Evolutionary conservation across 2,329 filamentous ascomycete genomes (phyloP).

Genomic region (Fonsecaea erecta): DNA sequence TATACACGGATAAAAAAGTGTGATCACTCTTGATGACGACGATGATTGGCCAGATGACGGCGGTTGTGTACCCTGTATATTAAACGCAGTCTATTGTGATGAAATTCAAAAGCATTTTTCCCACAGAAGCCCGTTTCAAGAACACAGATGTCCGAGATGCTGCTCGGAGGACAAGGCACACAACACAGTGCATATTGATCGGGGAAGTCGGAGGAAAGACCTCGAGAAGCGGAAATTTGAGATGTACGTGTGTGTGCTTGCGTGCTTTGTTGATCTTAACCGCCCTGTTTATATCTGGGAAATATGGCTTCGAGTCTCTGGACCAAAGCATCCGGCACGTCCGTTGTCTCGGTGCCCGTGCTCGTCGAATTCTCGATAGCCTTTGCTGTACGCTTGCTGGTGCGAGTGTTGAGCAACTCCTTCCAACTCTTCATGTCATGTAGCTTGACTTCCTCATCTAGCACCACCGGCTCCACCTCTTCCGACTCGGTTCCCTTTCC

Average conservation of each 20-base stretch:
- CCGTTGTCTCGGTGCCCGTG: not conserved
- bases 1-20: too few relatives aligned
- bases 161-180: too few relatives aligned
- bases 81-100: too few relatives aligned
- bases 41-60: too few relatives aligned
- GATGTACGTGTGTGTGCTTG: not conserved
- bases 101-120: too few relatives aligned
- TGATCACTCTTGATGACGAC: too few relatives aligned
- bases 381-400: not conserved
- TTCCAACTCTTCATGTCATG: conserved; percentile 18
- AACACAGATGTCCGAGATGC: too few relatives aligned
- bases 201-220: too few relatives aligned
- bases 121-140: too few relatives aligned
- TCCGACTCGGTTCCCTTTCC: not conserved
- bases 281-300: conserved; percentile 2
- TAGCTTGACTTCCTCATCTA: conserved; percentile 10
- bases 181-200: too few relatives aligned
- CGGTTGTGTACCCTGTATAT: too few relatives aligned
- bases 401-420: not conserved
- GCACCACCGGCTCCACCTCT: not conserved
- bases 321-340: conserved; percentile 14
- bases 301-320: conserved; percentile 23
- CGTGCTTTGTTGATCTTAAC: not conserved
- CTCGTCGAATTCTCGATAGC: not conserved
- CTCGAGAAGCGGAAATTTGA: too few relatives aligned